These are phyloP conservation scores for Pseudopithomyces maydicus DNA, from an alignment of 2,329 filamentous ascomycete species.

Conservation along the genomic window DNA sequence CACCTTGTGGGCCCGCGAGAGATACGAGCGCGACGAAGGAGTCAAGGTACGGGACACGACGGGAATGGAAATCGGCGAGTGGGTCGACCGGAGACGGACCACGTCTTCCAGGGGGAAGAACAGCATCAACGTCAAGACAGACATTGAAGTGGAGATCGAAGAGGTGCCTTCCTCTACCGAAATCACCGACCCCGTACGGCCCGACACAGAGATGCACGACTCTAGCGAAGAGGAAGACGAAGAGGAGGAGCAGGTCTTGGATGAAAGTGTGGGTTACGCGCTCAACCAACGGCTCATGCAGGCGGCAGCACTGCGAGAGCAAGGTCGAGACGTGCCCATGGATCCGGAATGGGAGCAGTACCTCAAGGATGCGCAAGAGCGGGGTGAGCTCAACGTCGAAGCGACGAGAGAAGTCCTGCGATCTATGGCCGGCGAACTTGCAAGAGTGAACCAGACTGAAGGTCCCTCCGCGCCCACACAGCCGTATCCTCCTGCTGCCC, in stretches of 20 bases:
- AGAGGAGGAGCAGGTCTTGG: conserved; percentile 53
- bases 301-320: conserved; percentile 66
- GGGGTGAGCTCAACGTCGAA: conserved; percentile 53
- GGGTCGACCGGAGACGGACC: conserved; percentile 53
- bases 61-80: conserved; percentile 69
- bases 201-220: conserved; percentile 28
- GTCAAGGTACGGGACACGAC: conserved; percentile 73
- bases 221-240: conserved; percentile 39
- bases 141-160: conserved; percentile 49
- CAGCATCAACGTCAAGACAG: conserved; percentile 49
- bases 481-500: conserved; percentile 24
- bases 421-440: conserved; percentile 36
- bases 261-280: conserved; percentile 64
- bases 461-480: conserved; percentile 13
- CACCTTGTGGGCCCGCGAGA: conserved; percentile 80
- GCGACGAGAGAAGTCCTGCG: conserved; percentile 38
- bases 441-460: conserved; percentile 25
- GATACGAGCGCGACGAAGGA: conserved; percentile 77
- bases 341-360: conserved; percentile 78
- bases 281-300: conserved; percentile 68
- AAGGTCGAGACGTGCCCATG: conserved; percentile 65
- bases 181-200: conserved; percentile 1
- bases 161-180: conserved; percentile 25
- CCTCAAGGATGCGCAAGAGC: conserved; percentile 72
- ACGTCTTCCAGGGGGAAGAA: conserved; percentile 12